A percentile compares a stretch with the other conserved stretches of the same genome.
phyloP scores from a whole-genome alignment of 495 filamentous ascomycete species.

The Talaromyces thailandensis region DNA sequence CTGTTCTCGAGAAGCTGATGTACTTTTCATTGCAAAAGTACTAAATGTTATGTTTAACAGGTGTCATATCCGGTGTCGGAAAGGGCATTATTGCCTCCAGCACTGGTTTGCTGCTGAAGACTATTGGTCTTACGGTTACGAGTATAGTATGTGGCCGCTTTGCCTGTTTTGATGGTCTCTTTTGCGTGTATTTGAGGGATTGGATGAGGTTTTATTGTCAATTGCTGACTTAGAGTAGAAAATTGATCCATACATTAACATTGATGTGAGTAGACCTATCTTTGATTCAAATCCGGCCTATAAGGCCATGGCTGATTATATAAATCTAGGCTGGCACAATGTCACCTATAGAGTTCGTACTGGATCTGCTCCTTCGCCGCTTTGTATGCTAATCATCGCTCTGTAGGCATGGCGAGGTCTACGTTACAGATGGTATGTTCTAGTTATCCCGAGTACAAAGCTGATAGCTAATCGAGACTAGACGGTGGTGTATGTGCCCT shows the following conservation, averaged over 20 bases:
- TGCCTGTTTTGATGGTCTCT: constrained; percentile 38
- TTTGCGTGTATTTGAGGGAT: constrained; percentile 18
- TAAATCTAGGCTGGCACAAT: constrained; percentile 73
- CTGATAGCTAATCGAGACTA: neutral
- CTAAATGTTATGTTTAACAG: constrained; percentile 33
- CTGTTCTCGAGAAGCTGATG: neutral
- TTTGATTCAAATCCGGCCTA: neutral
- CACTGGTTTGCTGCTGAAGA: constrained; percentile 78
- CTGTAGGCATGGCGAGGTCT: constrained; percentile 61
- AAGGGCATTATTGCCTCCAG: constrained; percentile 70
- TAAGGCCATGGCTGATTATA: constrained; percentile 17
- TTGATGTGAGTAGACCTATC: constrained; percentile 53
- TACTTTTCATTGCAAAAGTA: too few species aligned
- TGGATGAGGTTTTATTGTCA: neutral
- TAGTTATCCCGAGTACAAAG: neutral
- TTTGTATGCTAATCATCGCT: constrained; percentile 8
- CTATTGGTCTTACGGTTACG: constrained; percentile 61
- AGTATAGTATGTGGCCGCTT: constrained; percentile 9
- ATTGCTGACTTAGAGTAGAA: constrained; percentile 28
- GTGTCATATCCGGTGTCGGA: constrained; percentile 73
- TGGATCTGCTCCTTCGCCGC: constrained; percentile 26
- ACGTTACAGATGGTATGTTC: constrained; percentile 55
- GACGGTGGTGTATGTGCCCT: constrained; percentile 1
- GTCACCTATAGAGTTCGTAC: constrained; percentile 64
- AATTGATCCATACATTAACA: constrained; percentile 78